Evolutionary conservation across 345 rosid genomes (phyloP).

Genomic region (Salix caprea): DNA sequence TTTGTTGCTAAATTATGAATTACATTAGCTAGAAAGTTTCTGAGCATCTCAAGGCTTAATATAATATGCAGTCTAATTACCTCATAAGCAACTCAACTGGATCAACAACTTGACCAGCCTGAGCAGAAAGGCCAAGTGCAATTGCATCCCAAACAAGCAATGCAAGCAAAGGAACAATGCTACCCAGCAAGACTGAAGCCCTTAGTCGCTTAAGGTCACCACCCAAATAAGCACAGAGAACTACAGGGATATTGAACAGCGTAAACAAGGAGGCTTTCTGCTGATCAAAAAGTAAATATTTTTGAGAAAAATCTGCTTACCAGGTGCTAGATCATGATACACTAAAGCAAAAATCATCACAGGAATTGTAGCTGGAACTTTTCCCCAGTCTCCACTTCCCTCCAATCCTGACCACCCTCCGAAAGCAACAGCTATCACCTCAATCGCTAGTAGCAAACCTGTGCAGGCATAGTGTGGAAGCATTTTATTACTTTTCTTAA

Average conservation of each 20-base stretch:
- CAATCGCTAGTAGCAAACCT: slow-evolving; percentile 57
- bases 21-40: neutral
- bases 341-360: slow-evolving; percentile 60
- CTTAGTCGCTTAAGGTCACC: slow-evolving; percentile 49
- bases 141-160: slow-evolving; percentile 58
- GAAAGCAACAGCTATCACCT: slow-evolving; percentile 34
- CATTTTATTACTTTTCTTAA: neutral
- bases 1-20: neutral
- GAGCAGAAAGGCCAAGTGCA: slow-evolving; percentile 43
- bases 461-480: neutral
- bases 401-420: slow-evolving; percentile 57
- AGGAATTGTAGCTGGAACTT: slow-evolving; percentile 52
- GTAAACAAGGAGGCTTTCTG: slow-evolving; percentile 1
- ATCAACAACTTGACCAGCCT: slow-evolving; percentile 37
- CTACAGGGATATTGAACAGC: slow-evolving; percentile 28
- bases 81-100: slow-evolving; percentile 52
- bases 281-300: neutral
- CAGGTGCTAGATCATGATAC: slow-evolving; percentile 56
- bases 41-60: neutral
- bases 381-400: slow-evolving; percentile 47
- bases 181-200: slow-evolving; percentile 49
- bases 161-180: slow-evolving; percentile 49
- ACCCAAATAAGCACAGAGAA: slow-evolving; percentile 62
- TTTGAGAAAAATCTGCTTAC: slow-evolving; percentile 18
- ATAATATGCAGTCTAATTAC: slow-evolving; percentile 15